Conservation (phyloP, 2,329 filamentous ascomycete genomes). For the Pseudohalonectria lignicola region DNA sequence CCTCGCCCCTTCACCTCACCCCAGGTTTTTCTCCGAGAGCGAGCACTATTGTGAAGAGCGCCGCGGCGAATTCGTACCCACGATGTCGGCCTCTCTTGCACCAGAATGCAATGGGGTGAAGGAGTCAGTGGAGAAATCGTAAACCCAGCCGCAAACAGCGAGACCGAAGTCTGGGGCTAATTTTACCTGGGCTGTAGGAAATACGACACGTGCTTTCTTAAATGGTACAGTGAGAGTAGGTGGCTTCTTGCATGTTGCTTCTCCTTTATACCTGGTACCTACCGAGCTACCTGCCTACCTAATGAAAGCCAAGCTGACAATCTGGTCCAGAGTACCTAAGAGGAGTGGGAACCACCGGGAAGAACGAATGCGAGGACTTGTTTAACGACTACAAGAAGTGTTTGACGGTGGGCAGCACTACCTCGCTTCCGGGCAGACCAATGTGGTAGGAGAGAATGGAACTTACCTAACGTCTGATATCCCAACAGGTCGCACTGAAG, state of each 20-base stretch:
- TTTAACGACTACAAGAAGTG: conserved; percentile 88
- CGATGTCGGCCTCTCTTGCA: conserved; percentile 88
- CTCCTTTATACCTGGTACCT: background rate
- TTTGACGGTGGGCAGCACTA: conserved; percentile 51
- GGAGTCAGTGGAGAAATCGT: conserved; percentile 50
- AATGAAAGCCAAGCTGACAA: too few species aligned
- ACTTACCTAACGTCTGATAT: background rate
- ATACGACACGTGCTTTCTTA: conserved; percentile 95
- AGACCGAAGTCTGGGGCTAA: too few species aligned
- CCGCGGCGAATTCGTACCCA: too few species aligned
- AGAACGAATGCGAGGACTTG: conserved; percentile 67
- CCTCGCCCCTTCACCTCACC: too few species aligned
- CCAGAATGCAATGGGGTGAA: conserved; percentile 93
- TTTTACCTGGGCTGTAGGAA: conserved; percentile 43
- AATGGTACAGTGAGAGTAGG: conserved; percentile 98
- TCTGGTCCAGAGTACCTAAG: conserved; percentile 91
- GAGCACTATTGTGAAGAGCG: too few species aligned
- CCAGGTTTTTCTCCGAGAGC: too few species aligned
- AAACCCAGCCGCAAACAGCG: too few species aligned
- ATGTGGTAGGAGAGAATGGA: background rate
- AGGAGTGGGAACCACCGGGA: conserved; percentile 67
- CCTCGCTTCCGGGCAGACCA: background rate
- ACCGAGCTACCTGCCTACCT: too few species aligned
- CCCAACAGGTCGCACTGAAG: conserved; percentile 67
- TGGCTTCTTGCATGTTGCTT: conserved; percentile 9